A percentile compares a stretch with the other conserved stretches of the same genome.
These are phyloP conservation scores for Sparassis latifolia DNA, from an alignment of 1,284 basidiomycete genomes.

Conservation along the genomic window DNA sequence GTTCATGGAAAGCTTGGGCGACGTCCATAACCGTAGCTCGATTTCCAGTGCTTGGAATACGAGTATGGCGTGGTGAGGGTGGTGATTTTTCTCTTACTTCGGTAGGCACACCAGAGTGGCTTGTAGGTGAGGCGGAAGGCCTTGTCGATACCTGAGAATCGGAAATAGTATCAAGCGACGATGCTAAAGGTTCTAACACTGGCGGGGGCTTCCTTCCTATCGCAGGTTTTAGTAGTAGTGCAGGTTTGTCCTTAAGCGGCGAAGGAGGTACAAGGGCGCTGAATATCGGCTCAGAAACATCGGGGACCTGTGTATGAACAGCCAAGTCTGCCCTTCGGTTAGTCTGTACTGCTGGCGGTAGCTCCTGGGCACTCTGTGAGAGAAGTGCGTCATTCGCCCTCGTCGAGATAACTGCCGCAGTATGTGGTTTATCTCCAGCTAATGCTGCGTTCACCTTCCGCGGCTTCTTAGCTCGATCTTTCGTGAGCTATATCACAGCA, in stretches of 20 bases:
- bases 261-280: too few species aligned
- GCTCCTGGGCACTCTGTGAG: too few species aligned
- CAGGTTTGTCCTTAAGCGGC: background rate
- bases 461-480: slow-evolving; percentile 58
- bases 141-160: too few species aligned
- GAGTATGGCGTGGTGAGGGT: slow-evolving; percentile 32
- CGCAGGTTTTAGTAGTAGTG: background rate
- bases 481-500: slow-evolving; percentile 49
- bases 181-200: background rate
- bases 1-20: slow-evolving; percentile 51
- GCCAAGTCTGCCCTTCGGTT: too few species aligned
- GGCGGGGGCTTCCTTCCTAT: background rate
- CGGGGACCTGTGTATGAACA: background rate
- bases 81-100: slow-evolving; percentile 12
- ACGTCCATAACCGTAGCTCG: slow-evolving; percentile 73
- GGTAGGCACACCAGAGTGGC: too few species aligned
- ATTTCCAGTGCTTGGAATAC: slow-evolving; percentile 63
- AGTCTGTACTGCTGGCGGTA: too few species aligned
- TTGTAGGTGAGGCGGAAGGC: too few species aligned
- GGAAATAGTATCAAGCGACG: background rate
- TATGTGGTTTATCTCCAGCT: too few species aligned
- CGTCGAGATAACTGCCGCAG: too few species aligned
- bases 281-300: too few species aligned
- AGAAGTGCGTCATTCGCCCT: too few species aligned
- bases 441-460: slow-evolving; percentile 37